These are phyloP conservation scores for Colletotrichum brevisporum DNA, from an alignment of 2,329 filamentous ascomycete species.

Conservation along the genomic window DNA sequence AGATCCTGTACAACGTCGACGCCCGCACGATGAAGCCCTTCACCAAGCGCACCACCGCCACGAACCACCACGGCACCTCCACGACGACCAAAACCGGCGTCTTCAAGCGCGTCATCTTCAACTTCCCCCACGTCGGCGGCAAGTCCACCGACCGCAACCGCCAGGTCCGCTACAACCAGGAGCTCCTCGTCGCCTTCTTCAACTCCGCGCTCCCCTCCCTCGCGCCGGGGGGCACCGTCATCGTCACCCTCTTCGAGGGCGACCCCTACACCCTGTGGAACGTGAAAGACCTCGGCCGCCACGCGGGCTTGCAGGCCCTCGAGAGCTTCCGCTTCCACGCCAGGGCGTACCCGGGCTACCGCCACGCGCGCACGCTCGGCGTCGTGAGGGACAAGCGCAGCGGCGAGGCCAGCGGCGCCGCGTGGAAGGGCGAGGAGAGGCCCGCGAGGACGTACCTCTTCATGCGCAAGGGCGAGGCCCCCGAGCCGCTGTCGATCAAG, in stretches of 20 bases:
- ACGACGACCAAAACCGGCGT: conserved; percentile 46
- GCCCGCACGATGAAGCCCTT: conserved; percentile 74
- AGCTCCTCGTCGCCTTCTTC: conserved; percentile 80
- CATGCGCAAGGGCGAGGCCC: conserved; percentile 68
- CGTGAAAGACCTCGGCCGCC: conserved; percentile 86
- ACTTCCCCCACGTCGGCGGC: conserved; percentile 97
- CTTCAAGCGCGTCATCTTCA: conserved; percentile 90
- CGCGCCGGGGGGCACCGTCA: conserved; percentile 70
- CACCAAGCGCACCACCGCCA: conserved; percentile 44
- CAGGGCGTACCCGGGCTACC: conserved; percentile 79
- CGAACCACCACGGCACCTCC: conserved; percentile 44
- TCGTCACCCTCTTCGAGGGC: conserved; percentile 92
- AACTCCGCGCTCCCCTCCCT: conserved; percentile 65
- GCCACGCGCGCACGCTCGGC: conserved; percentile 80
- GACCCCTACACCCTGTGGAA: conserved; percentile 98
- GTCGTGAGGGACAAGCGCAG: conserved; percentile 66
- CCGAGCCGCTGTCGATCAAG: conserved; percentile 42
- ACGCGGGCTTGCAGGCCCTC: conserved; percentile 79
- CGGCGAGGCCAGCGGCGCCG: conserved; percentile 57
- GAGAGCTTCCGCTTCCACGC: conserved; percentile 79
- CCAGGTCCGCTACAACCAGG: conserved; percentile 93
- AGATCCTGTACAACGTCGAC: conserved; percentile 75
- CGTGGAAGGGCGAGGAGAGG: conserved; percentile 59
- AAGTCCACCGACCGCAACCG: conserved; percentile 93
- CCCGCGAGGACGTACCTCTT: conserved; percentile 73